Percentiles rank a stretch among this genome's conserved stretches.
These are phyloP conservation scores for Chytriomyces hyalinus DNA, from an alignment of 192 early-diverging fungal genomes.

Conservation along the genomic window DNA sequence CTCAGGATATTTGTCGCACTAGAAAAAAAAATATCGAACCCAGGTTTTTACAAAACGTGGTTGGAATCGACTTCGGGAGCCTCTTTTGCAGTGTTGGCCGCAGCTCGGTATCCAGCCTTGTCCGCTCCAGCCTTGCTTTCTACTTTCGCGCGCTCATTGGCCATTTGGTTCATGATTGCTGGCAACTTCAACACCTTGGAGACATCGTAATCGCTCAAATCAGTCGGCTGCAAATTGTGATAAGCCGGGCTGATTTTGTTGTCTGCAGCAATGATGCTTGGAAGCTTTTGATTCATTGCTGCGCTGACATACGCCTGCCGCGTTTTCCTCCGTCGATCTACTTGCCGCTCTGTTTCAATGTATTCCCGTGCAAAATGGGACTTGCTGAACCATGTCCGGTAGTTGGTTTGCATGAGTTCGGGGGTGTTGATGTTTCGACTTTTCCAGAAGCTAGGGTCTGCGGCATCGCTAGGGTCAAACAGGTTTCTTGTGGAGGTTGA, in stretches of 20 bases:
- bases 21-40: no score
- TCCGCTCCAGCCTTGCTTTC: neutral
- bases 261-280: neutral
- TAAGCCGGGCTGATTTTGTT: conserved; percentile 1
- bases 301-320: neutral
- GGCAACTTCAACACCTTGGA: neutral
- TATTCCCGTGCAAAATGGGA: conserved; percentile 28
- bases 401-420: conserved; percentile 27
- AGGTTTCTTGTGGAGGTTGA: neutral
- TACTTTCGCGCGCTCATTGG: neutral
- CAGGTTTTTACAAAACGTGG: neutral
- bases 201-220: neutral
- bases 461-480: neutral
- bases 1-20: no score
- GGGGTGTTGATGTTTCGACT: conserved; percentile 9
- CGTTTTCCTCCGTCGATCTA: neutral
- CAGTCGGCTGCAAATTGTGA: conserved; percentile 13
- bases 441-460: neutral
- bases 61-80: neutral
- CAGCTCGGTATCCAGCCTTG: neutral
- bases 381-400: conserved; percentile 45
- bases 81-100: conserved; percentile 9
- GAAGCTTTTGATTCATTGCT: neutral
- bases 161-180: neutral
- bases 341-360: conserved; percentile 10